These are phyloP conservation scores for Hanseniaspora osmophila DNA, from an alignment of 805 yeast species.

Conservation along the genomic window DNA sequence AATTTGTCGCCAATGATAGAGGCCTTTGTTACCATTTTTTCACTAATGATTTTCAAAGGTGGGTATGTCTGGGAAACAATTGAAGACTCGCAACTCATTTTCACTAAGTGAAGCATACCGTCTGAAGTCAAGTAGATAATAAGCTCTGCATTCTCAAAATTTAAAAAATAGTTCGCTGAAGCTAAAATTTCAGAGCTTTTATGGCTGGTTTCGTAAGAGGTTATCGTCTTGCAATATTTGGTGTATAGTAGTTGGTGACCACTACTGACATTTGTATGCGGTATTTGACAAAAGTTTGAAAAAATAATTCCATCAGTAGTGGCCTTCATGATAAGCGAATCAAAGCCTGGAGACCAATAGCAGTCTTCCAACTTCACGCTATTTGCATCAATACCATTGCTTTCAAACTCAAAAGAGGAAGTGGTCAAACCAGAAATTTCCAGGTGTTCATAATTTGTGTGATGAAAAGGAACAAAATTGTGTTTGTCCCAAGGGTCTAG, in stretches of 20 bases:
- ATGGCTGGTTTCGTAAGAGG: not conserved
- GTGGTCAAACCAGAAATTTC: too few species aligned
- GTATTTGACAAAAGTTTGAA: too few species aligned
- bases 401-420: too few species aligned
- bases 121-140: not conserved
- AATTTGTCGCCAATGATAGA: not conserved
- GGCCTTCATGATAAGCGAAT: too few species aligned
- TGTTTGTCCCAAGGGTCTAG: not conserved
- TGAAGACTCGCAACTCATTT: not conserved
- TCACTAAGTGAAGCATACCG: not conserved
- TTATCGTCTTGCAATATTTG: not conserved
- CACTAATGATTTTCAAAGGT: not conserved
- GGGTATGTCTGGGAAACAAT: not conserved
- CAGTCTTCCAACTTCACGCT: too few species aligned
- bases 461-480: not conserved
- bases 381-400: too few species aligned
- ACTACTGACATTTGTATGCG: too few species aligned
- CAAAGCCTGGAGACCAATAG: too few species aligned
- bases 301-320: too few species aligned
- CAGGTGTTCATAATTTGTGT: too few species aligned
- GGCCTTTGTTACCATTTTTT: not conserved
- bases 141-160: not conserved
- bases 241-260: not conserved
- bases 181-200: not conserved
- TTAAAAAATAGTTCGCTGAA: not conserved